Evolutionary conservation across 1,284 basidiomycete species (phyloP), one percentile per base, ranked within the genome.

Genomic region (Butyriboletus appendiculatus): DNA sequence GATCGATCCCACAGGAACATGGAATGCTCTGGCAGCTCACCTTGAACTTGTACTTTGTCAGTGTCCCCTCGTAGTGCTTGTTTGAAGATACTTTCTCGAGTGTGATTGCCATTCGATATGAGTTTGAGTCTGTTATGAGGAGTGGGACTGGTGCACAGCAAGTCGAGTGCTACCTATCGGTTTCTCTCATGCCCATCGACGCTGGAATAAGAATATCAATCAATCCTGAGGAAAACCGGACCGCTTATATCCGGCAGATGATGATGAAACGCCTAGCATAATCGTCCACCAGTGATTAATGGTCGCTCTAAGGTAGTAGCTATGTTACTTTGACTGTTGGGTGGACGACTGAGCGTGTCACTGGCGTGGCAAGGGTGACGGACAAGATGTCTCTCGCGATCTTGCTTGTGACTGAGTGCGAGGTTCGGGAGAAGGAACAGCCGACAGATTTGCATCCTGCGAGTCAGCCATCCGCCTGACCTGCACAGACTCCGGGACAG

Each of bases 41-140:
- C 73, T 85, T 86, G 80, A 92, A 93, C 70, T 87, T 91, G 80
- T 94, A 97, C 72, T 97, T 98, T 56, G 78, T 81, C 54, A 97
- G 71, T 53, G 81, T 80, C 37, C 95, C 95, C 57, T 81, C 86
- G 62, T 89, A 95, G 24, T 84, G 81, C 70, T 88, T 90, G 80
- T 85, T 94, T 16, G 82, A 76, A 5, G 91, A 89, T 28, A 71
- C 35, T 53, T 53, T 58, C 49, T 71, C 59, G 41, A 72, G 67
- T 22, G 38, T 48, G 24, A 26, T 6, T 40, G 58, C 48, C 68
- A 70, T 70, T 46, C 30, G 22, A 33, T 16, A 6, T 26, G 33
- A 42, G 33, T 35, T 35, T 38, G 16, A 10, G 12, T 20, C 53
- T 12, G 30, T 32, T 32, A 14, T 12, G 11, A 32, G 30, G 30